Percentiles rank a stretch among this genome's conserved stretches.
Conservation (phyloP, 208 protist species). For the Blastocrithidia nonstop region DNA sequence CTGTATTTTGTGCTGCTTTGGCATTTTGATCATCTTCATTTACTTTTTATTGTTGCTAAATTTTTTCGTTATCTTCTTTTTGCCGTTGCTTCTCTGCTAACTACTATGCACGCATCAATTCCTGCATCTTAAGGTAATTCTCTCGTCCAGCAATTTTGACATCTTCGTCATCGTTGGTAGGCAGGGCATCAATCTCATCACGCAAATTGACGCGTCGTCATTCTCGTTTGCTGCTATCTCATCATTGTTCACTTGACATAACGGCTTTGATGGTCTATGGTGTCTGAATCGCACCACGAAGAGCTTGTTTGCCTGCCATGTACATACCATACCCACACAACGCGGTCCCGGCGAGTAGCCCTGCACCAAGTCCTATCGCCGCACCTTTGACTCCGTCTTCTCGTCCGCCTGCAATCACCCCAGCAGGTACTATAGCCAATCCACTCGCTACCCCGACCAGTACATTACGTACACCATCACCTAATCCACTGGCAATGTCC, state of each 20-base stretch:
- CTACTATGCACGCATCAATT: constrained; percentile 1
- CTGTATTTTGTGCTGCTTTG: neutral
- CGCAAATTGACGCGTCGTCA: constrained; percentile 30
- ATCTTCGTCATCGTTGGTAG: constrained; percentile 28
- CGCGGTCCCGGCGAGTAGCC: constrained; percentile 8
- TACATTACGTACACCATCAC: constrained; percentile 14
- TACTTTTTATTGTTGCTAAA: neutral
- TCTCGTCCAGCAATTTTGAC: constrained; percentile 13
- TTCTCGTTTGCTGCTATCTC: constrained; percentile 21
- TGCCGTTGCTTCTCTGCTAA: constrained; percentile 7
- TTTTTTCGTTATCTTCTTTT: neutral
- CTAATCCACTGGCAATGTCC: constrained; percentile 17
- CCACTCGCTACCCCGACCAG: constrained; percentile 17
- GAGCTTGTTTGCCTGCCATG: constrained; percentile 15
- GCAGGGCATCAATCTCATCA: constrained; percentile 12
- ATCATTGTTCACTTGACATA: constrained; percentile 15
- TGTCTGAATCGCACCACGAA: constrained; percentile 24
- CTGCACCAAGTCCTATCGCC: constrained; percentile 18
- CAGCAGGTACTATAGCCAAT: constrained; percentile 11
- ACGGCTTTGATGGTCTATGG: constrained; percentile 14
- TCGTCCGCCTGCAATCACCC: constrained; percentile 9
- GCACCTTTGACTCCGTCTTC: constrained; percentile 11
- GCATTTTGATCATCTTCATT: too few relatives aligned
- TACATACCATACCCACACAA: constrained; percentile 15
- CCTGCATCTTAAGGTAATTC: neutral